Evolutionary conservation across 768 basidiomycete species (phyloP).

Genomic region (Suillus americanus): DNA sequence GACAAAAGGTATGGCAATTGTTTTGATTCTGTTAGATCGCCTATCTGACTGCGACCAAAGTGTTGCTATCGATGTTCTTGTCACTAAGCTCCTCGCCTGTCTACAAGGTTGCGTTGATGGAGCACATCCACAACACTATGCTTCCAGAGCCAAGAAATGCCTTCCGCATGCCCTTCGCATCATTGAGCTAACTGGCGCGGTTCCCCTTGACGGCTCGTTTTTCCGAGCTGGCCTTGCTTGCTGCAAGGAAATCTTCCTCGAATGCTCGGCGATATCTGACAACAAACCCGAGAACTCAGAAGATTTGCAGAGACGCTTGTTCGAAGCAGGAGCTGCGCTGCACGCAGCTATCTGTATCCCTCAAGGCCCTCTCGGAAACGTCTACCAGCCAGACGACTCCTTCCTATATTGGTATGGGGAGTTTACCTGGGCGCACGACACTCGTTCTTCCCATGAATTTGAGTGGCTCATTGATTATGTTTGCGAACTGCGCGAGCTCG

Average conservation of each 20-base stretch:
- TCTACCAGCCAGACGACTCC: constrained; percentile 1
- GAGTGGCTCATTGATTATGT: constrained; percentile 10
- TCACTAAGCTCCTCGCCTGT: background rate
- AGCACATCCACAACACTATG: constrained; percentile 2
- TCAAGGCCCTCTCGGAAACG: background rate
- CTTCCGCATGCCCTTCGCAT: constrained; percentile 3
- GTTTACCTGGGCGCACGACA: background rate
- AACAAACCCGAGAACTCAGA: background rate
- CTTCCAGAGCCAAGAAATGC: constrained; percentile 4
- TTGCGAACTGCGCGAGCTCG: constrained; percentile 1
- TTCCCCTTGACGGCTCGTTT: constrained; percentile 3
- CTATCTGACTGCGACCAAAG: background rate
- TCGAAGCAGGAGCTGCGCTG: constrained; percentile 2
- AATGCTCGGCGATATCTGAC: background rate
- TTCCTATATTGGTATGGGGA: constrained; percentile 7
- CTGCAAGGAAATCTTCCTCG: constrained; percentile 5
- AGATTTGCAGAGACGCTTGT: background rate
- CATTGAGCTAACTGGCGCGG: background rate
- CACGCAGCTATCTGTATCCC: constrained; percentile 1
- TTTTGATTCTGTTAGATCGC: background rate
- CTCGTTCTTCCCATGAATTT: constrained; percentile 3
- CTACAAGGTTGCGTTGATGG: constrained; percentile 1
- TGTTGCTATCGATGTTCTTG: constrained; percentile 1
- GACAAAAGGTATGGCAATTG: constrained; percentile 10
- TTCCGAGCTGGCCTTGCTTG: constrained; percentile 4